Evolutionary conservation across 1,139 yeast species (phyloP), one percentile per base, ranked within the genome.

Genomic region (Zygosaccharomyces sapae): DNA sequence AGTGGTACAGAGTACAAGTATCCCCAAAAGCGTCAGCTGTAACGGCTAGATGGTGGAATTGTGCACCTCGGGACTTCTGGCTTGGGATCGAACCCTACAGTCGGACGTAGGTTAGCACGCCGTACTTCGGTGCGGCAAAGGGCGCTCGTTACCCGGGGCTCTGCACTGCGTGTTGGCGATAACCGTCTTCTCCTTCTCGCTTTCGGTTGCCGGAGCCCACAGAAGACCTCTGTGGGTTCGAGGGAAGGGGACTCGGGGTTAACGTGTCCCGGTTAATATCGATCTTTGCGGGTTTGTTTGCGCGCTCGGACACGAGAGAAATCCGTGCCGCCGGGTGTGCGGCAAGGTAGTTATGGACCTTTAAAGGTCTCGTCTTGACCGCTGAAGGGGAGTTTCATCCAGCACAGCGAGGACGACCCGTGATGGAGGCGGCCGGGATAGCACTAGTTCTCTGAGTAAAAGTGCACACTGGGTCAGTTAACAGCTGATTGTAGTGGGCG

Each of bases 351-450:
- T 31, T 49, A 53, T 55, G 58, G 57, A 55, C 53, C 52, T 51
- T 43, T 50, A 48, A 45, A 25, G 54, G 54, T 50, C 53, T 46
- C 60, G 69, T 56, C 55, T 53, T 49, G 38, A 66, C 63, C 64
- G 69, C 69, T 64, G 67, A 60, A 69, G 72, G 73, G 73, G 72
- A 68, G 72, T 53, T 52, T 61, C 65, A 69, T 69, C 72, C 72
- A 69, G 72, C 72, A 63, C 66, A 64, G 69, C 71, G 59, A 59
- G 55, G 57, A 57, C 59, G 64, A 62, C 70, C 71, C 71, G 70
- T 63, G 59, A 62, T 41, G 69, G 68, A 68, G 73, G 73, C 72
- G 71, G 61, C 56, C 63, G 67, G 72, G 72, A 67, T 61, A 54
- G 66, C 73, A 69, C 65, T 47, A 52, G 51, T 44, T 48, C 54